Base-by-base conservation (phyloP, 768 basidiomycete genomes). In the Boletus reticuloceps region DNA sequence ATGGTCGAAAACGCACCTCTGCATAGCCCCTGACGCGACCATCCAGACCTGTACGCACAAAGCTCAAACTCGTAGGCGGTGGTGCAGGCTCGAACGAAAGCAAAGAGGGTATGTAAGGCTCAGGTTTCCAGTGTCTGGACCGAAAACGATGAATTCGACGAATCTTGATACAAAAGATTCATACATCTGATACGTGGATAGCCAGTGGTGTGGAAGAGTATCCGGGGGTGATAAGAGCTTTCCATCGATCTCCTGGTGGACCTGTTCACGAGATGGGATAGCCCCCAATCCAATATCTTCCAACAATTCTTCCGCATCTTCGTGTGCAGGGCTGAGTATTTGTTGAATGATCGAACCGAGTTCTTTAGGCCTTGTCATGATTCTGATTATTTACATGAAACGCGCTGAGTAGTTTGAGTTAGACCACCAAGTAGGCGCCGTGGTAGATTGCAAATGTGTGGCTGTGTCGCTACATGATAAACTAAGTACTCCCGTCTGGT, bases 161-260 rank as follows among this genome's bases (percentile, higher is more conserved):
- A 43, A 58, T 36, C 4, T 50, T 58, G 51, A 47, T 51, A 40
- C n/a, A 47, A 55, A 41, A 39, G 39, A 50, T 50, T 63, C 84
- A 60, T 73, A 96, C 95, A 88, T 77, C 79, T 96, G 94, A 73
- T 94, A 94, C 34, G 78, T 79, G 50, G 86, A 79, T 47, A 96
- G 76, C 82, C 88, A 89, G 56, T 89, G 84, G 9, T 77, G 73
- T 3, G 87, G 89, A 19, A 96, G 72, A 34, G 70, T 77, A 42
- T 79, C 76, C 45, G 82, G 83, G 4, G 93, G 93, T 20, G 85
- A 73, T 32, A 96, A 76, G 22, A 96, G 74, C 56, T 82, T 82
- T 56, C 84, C 76, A 67, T 96, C 92, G 51, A 98, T 84, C 55
- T 88, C 81, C 49, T 69, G 75, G 66, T 85, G 78, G 17, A 93